Evolutionary conservation across 768 basidiomycete genomes (phyloP).

Genomic region (Russula olivacea): DNA sequence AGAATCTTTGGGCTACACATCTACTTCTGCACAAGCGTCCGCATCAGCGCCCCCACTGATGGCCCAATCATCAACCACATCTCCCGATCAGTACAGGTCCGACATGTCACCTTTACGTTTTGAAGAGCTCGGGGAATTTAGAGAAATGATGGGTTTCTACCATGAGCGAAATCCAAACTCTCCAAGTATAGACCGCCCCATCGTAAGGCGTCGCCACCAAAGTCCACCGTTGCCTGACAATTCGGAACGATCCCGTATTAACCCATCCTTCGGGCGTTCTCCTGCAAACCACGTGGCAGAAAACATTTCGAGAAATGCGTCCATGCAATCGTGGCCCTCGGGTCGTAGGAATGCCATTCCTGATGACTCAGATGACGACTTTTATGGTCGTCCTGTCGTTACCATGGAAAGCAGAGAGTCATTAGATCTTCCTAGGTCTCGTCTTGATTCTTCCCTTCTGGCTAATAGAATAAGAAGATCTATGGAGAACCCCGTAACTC

Average conservation of each 20-base stretch:
- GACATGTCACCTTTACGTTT: constrained; percentile 8
- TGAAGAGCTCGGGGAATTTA: constrained; percentile 16
- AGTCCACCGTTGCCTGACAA: constrained; percentile 5
- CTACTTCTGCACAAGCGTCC: background rate
- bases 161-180: constrained; percentile 9
- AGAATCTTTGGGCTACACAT: constrained; percentile 7
- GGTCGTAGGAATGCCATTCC: background rate
- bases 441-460: constrained; percentile 11
- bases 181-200: constrained; percentile 1
- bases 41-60: background rate
- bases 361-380: constrained; percentile 17
- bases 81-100: constrained; percentile 13
- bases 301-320: constrained; percentile 3
- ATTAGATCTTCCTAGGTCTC: constrained; percentile 15
- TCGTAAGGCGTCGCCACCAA: constrained; percentile 11
- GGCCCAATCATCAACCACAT: background rate
- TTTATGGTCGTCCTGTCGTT: constrained; percentile 8
- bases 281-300: constrained; percentile 4
- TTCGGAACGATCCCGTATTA: constrained; percentile 6
- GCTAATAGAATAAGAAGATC: constrained; percentile 18
- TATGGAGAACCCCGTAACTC: constrained; percentile 3
- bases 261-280: constrained; percentile 9
- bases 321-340: constrained; percentile 6
- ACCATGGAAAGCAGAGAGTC: constrained; percentile 8
- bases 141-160: constrained; percentile 17